Conservation (phyloP, 768 basidiomycete genomes). For the Gymnopilus dilepis region DNA sequence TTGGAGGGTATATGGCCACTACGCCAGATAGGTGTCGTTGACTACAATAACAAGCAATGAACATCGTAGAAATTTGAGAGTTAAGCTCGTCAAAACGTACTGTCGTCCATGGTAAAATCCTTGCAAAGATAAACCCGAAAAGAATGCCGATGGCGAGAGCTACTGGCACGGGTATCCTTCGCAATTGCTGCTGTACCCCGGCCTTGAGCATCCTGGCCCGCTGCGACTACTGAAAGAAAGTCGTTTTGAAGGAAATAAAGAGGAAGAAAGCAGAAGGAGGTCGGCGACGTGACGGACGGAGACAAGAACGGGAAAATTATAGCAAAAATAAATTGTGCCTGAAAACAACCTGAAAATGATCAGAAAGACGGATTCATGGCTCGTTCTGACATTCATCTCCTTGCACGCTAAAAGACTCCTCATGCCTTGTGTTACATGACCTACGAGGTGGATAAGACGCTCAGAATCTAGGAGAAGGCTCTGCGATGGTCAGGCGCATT, state of each 20-base stretch:
- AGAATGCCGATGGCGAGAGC: slow-evolving; percentile 67
- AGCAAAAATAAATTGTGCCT: not conserved
- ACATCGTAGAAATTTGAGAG: slow-evolving; percentile 12
- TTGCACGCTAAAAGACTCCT: no score
- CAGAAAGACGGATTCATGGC: no score
- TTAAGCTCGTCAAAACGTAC: slow-evolving; percentile 31
- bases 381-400: no score
- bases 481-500: no score
- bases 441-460: no score
- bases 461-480: no score
- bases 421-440: no score
- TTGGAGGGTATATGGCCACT: slow-evolving; percentile 56
- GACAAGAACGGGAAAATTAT: not conserved
- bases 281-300: not conserved
- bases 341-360: no score
- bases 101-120: slow-evolving; percentile 51
- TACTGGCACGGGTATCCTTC: slow-evolving; percentile 56
- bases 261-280: not conserved
- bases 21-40: slow-evolving; percentile 55
- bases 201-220: slow-evolving; percentile 14
- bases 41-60: slow-evolving; percentile 21
- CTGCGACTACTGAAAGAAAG: slow-evolving; percentile 1
- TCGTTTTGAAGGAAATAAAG: slow-evolving; percentile 5
- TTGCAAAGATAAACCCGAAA: slow-evolving; percentile 62
- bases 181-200: slow-evolving; percentile 36